Evolutionary conservation across 1,284 basidiomycete species (phyloP), one percentile per base, ranked within the genome.

Genomic region (Apiotrichum laibachii): DNA sequence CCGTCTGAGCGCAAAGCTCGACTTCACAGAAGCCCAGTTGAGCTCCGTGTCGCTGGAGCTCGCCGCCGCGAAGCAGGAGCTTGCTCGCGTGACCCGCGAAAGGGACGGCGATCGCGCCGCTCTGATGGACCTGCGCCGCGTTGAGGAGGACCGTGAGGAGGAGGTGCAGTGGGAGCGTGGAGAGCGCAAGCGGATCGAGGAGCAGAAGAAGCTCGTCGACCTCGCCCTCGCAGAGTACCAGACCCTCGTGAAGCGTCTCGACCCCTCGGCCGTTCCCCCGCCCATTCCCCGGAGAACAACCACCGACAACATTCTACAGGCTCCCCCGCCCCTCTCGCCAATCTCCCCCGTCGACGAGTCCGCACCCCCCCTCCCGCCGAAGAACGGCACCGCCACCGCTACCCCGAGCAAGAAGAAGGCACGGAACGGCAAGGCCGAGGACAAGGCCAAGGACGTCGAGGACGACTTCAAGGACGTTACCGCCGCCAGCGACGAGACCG

Each of bases 121-220:
- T 15, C 65, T 75, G 39, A 66, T 69, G 39, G 71, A 75, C 53
- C 61, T 72, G 43, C 56, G 68, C 40, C 53, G 71, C 50, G 55
- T 67, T 16, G 69, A 73, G 68, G 88, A 89, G 64, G 89, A 91
- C 65, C 84, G 81, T 52, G 85, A 86, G 49, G 83, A 80, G 67
- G 90, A 75, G 60, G 47, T 76, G 1, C 69, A 67, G 39, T 72
- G 68, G 71, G 74, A 78, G 61, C 63, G 64, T 37, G 61, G 65
- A 21, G 71, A 72, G 61, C 67, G 74, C 63, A 61, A 68, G 40
- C 72, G 68, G 37, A 63, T 67, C 10, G 72, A 75, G 59, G 76
- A 78, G 64, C 71, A 77, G 57, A 72, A 75, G 65, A 72, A 71
- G 65, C 60, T 78, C 4, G 76, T 73, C 53, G 72, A 77, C 57